phyloP scores from a whole-genome alignment of 129 eudicot species.

The Saussurea involucrata region DNA sequence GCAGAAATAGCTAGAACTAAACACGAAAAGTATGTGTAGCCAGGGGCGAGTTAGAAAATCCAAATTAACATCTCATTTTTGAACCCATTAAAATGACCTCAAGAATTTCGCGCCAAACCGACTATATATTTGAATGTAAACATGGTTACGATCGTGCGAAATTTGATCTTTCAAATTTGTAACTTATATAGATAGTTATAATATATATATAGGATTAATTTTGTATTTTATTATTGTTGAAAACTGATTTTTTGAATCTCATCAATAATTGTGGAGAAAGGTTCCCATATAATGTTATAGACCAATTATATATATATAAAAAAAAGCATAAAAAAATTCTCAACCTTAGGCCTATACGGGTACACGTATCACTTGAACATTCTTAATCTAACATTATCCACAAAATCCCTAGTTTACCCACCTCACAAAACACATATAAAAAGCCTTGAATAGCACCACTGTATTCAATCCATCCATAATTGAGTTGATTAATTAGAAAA shows the following conservation, averaged over 20 bases:
- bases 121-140: too few relatives aligned
- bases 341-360: constrained; percentile 16
- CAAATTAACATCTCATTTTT: too few relatives aligned
- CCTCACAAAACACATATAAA: constrained; percentile 33
- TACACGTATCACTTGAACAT: constrained; percentile 33
- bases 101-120: too few relatives aligned
- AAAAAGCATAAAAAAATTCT: constrained; percentile 1
- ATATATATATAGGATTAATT: not conserved
- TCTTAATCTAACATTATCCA: constrained; percentile 34
- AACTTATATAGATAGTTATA: not conserved
- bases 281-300: constrained; percentile 9
- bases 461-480: constrained; percentile 33
- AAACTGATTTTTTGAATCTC: not conserved
- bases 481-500: constrained; percentile 11
- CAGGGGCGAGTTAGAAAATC: too few relatives aligned
- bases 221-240: not conserved
- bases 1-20: not conserved
- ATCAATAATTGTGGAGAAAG: not conserved
- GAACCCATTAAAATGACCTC: too few relatives aligned
- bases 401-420: constrained; percentile 26
- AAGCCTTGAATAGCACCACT: constrained; percentile 29
- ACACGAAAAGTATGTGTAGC: too few relatives aligned
- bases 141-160: too few relatives aligned
- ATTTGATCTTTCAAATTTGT: too few relatives aligned
- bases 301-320: constrained; percentile 1